phyloP scores from a whole-genome alignment of 768 basidiomycete species.

The Auricularia auricula-judae region DNA sequence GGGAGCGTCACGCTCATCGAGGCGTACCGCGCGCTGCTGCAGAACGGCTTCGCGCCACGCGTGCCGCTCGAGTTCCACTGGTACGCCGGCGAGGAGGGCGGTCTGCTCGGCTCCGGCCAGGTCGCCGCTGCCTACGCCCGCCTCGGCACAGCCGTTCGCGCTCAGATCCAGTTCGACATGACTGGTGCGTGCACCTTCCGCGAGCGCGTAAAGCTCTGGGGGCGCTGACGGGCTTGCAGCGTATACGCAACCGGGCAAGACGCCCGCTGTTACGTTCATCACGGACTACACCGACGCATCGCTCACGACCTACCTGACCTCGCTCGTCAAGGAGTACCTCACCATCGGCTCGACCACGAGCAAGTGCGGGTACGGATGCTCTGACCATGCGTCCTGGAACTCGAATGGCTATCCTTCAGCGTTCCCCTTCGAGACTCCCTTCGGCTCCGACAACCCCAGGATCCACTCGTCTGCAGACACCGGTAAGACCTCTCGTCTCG shows the following conservation, averaged over 20 bases:
- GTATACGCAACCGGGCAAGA: slow-evolving; percentile 32
- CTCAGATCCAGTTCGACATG: slow-evolving; percentile 16
- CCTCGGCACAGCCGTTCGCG: slow-evolving; percentile 20
- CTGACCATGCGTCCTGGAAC: slow-evolving; percentile 21
- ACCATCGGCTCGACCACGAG: not conserved
- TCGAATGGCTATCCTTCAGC: slow-evolving; percentile 9
- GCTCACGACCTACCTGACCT: slow-evolving; percentile 22
- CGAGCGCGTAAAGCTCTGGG: slow-evolving; percentile 9
- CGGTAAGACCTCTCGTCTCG: not conserved
- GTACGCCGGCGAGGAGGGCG: slow-evolving; percentile 14
- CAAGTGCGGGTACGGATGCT: slow-evolving; percentile 25
- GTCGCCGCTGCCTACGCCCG: slow-evolving; percentile 24
- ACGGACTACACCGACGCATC: slow-evolving; percentile 6
- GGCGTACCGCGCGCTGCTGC: slow-evolving; percentile 2
- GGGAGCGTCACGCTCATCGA: slow-evolving; percentile 7
- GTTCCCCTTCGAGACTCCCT: slow-evolving; percentile 30
- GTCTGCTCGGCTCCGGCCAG: slow-evolving; percentile 22
- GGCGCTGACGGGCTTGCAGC: slow-evolving; percentile 10
- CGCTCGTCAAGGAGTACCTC: slow-evolving; percentile 8
- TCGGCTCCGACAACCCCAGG: slow-evolving; percentile 34
- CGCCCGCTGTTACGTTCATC: not conserved
- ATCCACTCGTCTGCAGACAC: slow-evolving; percentile 13
- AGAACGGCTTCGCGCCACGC: slow-evolving; percentile 1
- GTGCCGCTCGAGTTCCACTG: slow-evolving; percentile 12
- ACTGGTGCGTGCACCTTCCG: slow-evolving; percentile 26